These are phyloP conservation scores for Diospyros lotus DNA, from an alignment of 148 eudicot species.

Conservation along the genomic window DNA sequence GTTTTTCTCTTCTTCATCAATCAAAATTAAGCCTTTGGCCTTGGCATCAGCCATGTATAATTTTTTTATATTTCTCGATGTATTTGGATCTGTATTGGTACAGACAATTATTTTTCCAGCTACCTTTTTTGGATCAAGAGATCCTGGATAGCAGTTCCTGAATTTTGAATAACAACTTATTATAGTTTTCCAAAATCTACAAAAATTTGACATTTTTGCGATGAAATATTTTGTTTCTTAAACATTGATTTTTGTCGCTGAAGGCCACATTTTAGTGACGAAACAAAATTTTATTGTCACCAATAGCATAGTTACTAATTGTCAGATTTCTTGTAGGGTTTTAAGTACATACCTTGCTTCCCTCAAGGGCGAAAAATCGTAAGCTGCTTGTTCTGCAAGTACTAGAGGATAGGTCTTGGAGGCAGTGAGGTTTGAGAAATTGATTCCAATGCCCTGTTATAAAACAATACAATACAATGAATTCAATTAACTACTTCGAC, in stretches of 20 bases:
- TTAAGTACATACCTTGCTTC: constrained; percentile 42
- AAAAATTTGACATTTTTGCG: no score
- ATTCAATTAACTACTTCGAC: background rate
- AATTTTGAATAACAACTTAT: background rate
- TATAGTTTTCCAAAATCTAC: no score
- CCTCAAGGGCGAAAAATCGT: constrained; percentile 43
- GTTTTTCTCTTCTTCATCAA: constrained; percentile 28
- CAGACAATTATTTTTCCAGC: constrained; percentile 61
- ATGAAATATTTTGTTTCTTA: no score
- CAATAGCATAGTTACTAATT: no score
- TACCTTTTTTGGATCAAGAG: constrained; percentile 41
- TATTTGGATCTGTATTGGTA: constrained; percentile 28
- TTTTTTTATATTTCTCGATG: constrained; percentile 49
- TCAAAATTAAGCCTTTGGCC: constrained; percentile 54
- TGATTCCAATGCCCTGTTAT: constrained; percentile 52
- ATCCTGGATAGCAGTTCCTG: constrained; percentile 69
- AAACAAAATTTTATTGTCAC: no score
- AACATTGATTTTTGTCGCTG: no score
- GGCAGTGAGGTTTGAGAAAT: constrained; percentile 37
- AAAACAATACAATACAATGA: constrained; percentile 2
- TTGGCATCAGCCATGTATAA: constrained; percentile 57
- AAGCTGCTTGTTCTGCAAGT: constrained; percentile 48
- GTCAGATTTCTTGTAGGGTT: no score
- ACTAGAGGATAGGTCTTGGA: constrained; percentile 42
- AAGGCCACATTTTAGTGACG: no score